phyloP scores from a whole-genome alignment of 2,329 filamentous ascomycete genomes.

The Neoscytalidium dimidiatum region DNA sequence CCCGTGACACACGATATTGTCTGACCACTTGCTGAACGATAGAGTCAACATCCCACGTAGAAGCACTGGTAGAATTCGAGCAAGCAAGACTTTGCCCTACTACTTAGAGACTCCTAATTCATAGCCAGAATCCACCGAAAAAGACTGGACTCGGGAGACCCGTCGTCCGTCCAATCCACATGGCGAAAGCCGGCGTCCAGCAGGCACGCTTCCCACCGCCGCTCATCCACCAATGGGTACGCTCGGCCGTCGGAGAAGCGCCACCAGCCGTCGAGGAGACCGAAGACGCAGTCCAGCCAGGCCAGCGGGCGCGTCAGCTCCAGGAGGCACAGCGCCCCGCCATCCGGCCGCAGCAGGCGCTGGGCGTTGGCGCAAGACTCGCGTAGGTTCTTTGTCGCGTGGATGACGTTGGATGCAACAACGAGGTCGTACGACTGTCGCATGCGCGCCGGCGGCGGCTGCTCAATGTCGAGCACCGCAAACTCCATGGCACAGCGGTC shows the following conservation, averaged over 20 bases:
- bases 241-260: slow-evolving; percentile 36
- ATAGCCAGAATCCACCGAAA: background rate
- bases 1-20: too few species aligned
- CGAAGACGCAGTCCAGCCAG: slow-evolving; percentile 40
- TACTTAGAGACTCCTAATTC: too few species aligned
- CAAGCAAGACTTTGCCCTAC: too few species aligned
- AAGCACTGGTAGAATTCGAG: too few species aligned
- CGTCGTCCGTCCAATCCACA: slow-evolving; percentile 29
- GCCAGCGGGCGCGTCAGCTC: slow-evolving; percentile 34
- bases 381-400: slow-evolving; percentile 31
- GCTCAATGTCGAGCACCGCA: slow-evolving; percentile 34
- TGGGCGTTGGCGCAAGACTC: slow-evolving; percentile 25
- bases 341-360: slow-evolving; percentile 30
- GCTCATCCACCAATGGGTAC: slow-evolving; percentile 25
- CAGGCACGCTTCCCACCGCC: slow-evolving; percentile 27
- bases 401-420: slow-evolving; percentile 36
- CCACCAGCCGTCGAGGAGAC: slow-evolving; percentile 46
- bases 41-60: too few species aligned
- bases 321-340: slow-evolving; percentile 29
- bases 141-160: background rate
- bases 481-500: slow-evolving; percentile 33
- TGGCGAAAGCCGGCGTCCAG: slow-evolving; percentile 25
- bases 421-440: slow-evolving; percentile 27
- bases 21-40: too few species aligned
- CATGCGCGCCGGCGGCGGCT: slow-evolving; percentile 25